A percentile compares a stretch with the other conserved stretches of the same genome.
phyloP scores from a whole-genome alignment of 305 asterid species.

The Rubia balearica region DNA sequence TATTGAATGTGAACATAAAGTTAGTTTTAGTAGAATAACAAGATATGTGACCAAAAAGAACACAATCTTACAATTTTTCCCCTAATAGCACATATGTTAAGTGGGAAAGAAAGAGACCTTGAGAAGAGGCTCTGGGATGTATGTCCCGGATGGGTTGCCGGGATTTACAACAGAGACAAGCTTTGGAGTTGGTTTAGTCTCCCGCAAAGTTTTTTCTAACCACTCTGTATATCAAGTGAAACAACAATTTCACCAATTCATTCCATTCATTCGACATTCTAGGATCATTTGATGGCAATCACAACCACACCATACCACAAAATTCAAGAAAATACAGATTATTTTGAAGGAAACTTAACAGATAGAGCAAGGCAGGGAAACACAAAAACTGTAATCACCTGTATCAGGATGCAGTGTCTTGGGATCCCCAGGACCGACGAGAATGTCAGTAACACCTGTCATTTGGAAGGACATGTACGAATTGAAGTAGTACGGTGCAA shows the following conservation, averaged over 20 bases:
- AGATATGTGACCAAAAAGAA: slow-evolving; percentile 8
- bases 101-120: slow-evolving; percentile 38
- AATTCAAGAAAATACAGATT: not conserved
- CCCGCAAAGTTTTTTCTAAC: slow-evolving; percentile 62
- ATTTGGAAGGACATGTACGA: slow-evolving; percentile 95
- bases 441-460: slow-evolving; percentile 91
- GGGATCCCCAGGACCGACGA: slow-evolving; percentile 79
- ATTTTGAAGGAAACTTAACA: not conserved
- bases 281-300: not conserved
- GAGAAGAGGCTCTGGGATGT: slow-evolving; percentile 85
- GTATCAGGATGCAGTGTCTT: slow-evolving; percentile 91
- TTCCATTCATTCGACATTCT: not conserved
- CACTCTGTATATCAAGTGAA: slow-evolving; percentile 50
- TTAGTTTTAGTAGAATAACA: slow-evolving; percentile 8
- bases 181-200: slow-evolving; percentile 83
- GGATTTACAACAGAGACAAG: slow-evolving; percentile 92
- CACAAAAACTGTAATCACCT: slow-evolving; percentile 37
- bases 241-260: not conserved
- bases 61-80: not conserved
- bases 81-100: slow-evolving; percentile 13
- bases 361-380: not conserved
- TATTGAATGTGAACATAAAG: not conserved
- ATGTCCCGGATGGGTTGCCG: slow-evolving; percentile 98
- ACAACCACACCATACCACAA: not conserved
- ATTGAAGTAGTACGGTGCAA: slow-evolving; percentile 97